Conservation (phyloP, 306 rosid genomes). For the Boehmeria nivea region DNA sequence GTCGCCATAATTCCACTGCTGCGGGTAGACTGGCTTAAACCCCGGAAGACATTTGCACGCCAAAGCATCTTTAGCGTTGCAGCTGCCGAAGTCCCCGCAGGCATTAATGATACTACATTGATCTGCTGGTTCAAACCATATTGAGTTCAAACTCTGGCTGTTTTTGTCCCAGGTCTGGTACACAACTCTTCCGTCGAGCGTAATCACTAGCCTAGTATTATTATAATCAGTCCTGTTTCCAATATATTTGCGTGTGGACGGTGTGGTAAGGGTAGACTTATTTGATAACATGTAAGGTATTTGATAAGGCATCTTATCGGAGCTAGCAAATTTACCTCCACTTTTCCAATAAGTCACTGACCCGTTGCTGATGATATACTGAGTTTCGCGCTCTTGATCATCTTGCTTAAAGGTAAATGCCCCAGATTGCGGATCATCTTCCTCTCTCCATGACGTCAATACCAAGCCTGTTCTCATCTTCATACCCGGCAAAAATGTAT, state of each 20-base stretch:
- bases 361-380: not conserved
- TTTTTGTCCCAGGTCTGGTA: not conserved
- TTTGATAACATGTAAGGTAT: not conserved
- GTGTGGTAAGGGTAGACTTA: no score
- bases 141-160: rapidly evolving
- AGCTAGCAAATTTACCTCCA: not conserved
- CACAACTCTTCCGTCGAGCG: slow-evolving; percentile 8
- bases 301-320: not conserved
- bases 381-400: not conserved
- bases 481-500: slow-evolving; percentile 52
- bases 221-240: not conserved
- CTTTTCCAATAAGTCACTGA: slow-evolving; percentile 5
- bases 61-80: not conserved
- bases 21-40: not conserved
- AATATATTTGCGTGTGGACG: not conserved
- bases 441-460: slow-evolving; percentile 28
- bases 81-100: slow-evolving; percentile 36
- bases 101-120: slow-evolving; percentile 2
- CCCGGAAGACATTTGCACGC: slow-evolving; percentile 45
- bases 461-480: slow-evolving; percentile 6
- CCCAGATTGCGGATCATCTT: slow-evolving; percentile 2
- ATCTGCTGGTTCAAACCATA: slow-evolving; percentile 9
- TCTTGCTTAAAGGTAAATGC: slow-evolving; percentile 19
- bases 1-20: not conserved
- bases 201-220: slow-evolving; percentile 24